Conservation (phyloP, 129 eudicot genomes). For the Pulicaria dysenterica region DNA sequence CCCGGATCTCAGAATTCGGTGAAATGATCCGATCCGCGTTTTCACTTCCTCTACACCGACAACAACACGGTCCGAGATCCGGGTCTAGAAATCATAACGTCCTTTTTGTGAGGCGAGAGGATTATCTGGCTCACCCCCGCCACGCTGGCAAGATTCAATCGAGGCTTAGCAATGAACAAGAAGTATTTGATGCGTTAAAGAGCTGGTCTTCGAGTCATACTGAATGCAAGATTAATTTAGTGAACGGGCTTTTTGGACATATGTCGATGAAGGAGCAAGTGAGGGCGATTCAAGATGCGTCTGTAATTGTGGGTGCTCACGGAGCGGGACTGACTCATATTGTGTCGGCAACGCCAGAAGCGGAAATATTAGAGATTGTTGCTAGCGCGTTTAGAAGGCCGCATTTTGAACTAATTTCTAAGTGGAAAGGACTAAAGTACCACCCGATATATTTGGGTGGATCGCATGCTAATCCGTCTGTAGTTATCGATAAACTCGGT, state of each 20-base stretch:
- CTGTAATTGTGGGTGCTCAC: slow-evolving; percentile 88
- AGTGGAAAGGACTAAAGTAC: slow-evolving; percentile 90
- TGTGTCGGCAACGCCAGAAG: slow-evolving; percentile 69
- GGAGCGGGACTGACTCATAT: slow-evolving; percentile 98
- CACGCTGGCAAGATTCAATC: slow-evolving; percentile 91
- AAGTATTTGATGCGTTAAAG: slow-evolving; percentile 68
- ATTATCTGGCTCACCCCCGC: slow-evolving; percentile 93
- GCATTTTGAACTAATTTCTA: slow-evolving; percentile 73
- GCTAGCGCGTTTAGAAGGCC: slow-evolving; percentile 77
- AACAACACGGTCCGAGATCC: slow-evolving; percentile 36
- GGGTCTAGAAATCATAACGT: slow-evolving; percentile 49
- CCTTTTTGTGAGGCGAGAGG: slow-evolving; percentile 90
- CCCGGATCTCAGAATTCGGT: slow-evolving; percentile 86
- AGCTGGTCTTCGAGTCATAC: slow-evolving; percentile 55
- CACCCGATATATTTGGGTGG: slow-evolving; percentile 64
- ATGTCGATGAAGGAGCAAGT: slow-evolving; percentile 98
- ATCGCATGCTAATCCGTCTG: slow-evolving; percentile 58
- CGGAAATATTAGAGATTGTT: slow-evolving; percentile 74
- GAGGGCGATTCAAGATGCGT: slow-evolving; percentile 84
- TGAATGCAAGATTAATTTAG: slow-evolving; percentile 59
- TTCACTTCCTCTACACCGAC: slow-evolving; percentile 60
- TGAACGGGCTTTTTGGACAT: slow-evolving; percentile 85
- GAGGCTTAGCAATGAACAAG: slow-evolving; percentile 84
- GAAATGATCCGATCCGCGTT: slow-evolving; percentile 94
- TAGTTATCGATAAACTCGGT: slow-evolving; percentile 55